Evolutionary conservation across 2,329 filamentous ascomycete species (phyloP), one percentile per base, ranked within the genome.

Genomic region (Aspergillus pseudoterreus): DNA sequence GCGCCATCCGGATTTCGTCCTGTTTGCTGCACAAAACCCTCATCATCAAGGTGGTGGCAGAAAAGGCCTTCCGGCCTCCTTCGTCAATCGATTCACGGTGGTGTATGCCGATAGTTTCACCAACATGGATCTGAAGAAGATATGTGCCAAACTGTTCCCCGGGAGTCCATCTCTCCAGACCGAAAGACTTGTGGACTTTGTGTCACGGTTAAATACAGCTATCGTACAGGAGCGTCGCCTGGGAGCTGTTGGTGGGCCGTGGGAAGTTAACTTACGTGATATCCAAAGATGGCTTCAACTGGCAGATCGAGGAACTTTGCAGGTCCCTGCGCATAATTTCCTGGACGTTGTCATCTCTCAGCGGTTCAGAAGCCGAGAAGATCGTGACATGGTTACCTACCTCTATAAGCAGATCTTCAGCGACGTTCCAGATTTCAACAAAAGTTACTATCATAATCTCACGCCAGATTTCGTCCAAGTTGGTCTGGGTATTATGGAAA

Each of bases 61-160:
- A 61, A 99, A 99, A 71, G 94, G 94, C 36, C 76, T 99, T 33
- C 94, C 94, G 1, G 88, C 88, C 51, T 97, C 94, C 1, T 99
- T 99, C 64, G 94, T 99, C 56, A 97, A 99, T 69, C 88, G 95
- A 43, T 99, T 99, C 69, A 94, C 95, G 35, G 92, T 99, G 15
- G 95, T 99, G 0, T 97, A 97, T 71, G 91, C 94, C 52, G 94
- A 99, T 65, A 82, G 91, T 4, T 94, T 99, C 67, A 87, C 82
- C 14, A 79, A 87, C 22, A 81, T 89, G 30, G 94, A 99, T 74
- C 73, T 99, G 53, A 80, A 86, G 53, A 76, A 87, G 43, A 97
- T 99, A 57, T 95, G 91, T 43, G 78, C 80, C 22, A 87, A 87
- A 59, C 84, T 88, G 54, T 96, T 90, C 64, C 85, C 90, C 0